Conservation (phyloP, 257 asterid species). For the Ophiorrhiza pumila region DNA sequence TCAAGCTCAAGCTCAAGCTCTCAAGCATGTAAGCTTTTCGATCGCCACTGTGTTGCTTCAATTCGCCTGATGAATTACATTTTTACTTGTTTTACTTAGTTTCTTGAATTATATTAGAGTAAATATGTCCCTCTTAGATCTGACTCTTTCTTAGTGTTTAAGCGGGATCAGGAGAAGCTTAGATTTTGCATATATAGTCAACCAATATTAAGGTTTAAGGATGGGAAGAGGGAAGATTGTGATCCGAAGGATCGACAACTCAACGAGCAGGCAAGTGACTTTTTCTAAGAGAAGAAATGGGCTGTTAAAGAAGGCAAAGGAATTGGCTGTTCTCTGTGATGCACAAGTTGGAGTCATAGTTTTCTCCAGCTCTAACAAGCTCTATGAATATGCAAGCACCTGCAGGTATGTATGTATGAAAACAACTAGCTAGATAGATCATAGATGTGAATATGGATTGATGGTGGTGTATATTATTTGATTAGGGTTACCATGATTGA, state of each 20-base stretch:
- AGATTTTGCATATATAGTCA: background rate
- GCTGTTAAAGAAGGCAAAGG: conserved; percentile 41
- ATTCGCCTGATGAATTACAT: background rate
- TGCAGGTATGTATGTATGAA: conserved; percentile 22
- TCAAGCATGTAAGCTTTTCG: conserved; percentile 18
- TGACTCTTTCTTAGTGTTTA: background rate
- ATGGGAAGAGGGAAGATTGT: conserved; percentile 51
- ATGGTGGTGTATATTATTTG: too few species aligned
- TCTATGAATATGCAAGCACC: conserved; percentile 37
- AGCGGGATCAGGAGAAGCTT: conserved; percentile 26
- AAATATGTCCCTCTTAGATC: too few species aligned
- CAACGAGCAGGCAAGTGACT: conserved; percentile 42
- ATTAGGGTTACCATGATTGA: background rate
- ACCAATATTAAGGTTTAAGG: too few species aligned
- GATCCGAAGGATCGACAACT: conserved; percentile 39
- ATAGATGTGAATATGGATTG: background rate
- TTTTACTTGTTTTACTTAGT: too few species aligned
- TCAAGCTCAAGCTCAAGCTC: too few species aligned
- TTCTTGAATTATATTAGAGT: background rate
- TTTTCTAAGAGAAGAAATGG: conserved; percentile 45
- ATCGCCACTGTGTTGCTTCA: background rate
- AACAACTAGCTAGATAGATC: background rate
- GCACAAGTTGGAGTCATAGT: conserved; percentile 45
- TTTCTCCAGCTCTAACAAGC: conserved; percentile 42
- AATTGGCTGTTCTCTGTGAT: conserved; percentile 43